A percentile compares a stretch with the other conserved stretches of the same genome.
These are phyloP conservation scores for Trifolium subterraneum DNA, from an alignment of 306 rosid species.

Conservation along the genomic window DNA sequence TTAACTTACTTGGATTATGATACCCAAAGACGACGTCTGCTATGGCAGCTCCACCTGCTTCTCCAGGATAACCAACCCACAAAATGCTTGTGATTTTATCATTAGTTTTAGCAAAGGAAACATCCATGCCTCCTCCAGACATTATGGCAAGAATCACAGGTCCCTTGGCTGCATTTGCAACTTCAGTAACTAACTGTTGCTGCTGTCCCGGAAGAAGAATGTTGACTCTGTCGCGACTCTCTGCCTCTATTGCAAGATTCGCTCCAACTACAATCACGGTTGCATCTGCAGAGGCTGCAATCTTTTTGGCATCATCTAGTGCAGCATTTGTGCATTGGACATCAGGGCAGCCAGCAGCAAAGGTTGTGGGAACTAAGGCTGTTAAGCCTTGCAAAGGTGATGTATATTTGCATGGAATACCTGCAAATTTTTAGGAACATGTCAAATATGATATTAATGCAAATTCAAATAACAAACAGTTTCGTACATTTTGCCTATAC, in stretches of 20 bases:
- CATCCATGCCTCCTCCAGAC: slow-evolving; percentile 97
- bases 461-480: slow-evolving; percentile 2
- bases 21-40: slow-evolving; percentile 87
- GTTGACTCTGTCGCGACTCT: slow-evolving; percentile 74
- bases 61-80: slow-evolving; percentile 99
- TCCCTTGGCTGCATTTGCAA: slow-evolving; percentile 82
- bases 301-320: slow-evolving; percentile 67
- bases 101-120: slow-evolving; percentile 78
- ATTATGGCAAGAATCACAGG: slow-evolving; percentile 90
- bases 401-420: slow-evolving; percentile 81
- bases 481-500: slow-evolving; percentile 1
- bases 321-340: slow-evolving; percentile 71
- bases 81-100: slow-evolving; percentile 76
- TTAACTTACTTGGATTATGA: slow-evolving; percentile 79
- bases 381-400: slow-evolving; percentile 93
- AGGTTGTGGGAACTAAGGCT: slow-evolving; percentile 65
- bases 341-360: slow-evolving; percentile 71
- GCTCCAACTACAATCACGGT: slow-evolving; percentile 80
- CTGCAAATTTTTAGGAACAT: slow-evolving; percentile 46
- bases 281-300: slow-evolving; percentile 86
- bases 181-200: slow-evolving; percentile 62
- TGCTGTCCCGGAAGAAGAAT: slow-evolving; percentile 91
- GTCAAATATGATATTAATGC: slow-evolving; percentile 25
- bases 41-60: slow-evolving; percentile 97
- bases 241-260: slow-evolving; percentile 74